Percentiles rank a stretch among this genome's conserved stretches.
Evolutionary conservation across 352 stramenopile species (phyloP).

Genomic region (Globisporangium cylindrosporum): DNA sequence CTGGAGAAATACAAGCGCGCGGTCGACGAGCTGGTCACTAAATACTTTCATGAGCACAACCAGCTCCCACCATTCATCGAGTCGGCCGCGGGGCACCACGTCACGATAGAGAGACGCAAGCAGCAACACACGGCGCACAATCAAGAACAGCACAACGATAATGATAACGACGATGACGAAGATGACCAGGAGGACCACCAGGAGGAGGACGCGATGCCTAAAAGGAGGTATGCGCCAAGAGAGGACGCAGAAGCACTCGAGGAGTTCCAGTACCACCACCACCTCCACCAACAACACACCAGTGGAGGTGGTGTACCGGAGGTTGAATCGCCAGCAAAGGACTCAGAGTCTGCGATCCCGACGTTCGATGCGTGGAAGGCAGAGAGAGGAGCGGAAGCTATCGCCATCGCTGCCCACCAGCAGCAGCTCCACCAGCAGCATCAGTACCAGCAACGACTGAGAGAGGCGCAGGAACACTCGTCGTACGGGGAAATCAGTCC

Average conservation of each 20-base stretch:
- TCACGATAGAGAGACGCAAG: conserved; percentile 6
- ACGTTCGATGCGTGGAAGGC: conserved; percentile 28
- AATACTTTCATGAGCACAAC: conserved; percentile 50
- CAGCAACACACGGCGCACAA: conserved; percentile 16
- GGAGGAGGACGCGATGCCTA: background rate
- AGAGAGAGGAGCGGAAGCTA: background rate
- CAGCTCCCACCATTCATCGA: conserved; percentile 65
- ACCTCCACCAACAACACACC: conserved; percentile 7
- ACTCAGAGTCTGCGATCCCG: conserved; percentile 8
- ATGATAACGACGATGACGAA: conserved; percentile 29
- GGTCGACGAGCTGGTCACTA: conserved; percentile 58
- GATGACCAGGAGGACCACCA: background rate
- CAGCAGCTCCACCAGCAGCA: conserved; percentile 2
- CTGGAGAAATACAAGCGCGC: conserved; percentile 56
- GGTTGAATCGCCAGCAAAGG: conserved; percentile 15
- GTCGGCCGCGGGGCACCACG: conserved; percentile 10
- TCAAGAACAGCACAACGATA: conserved; percentile 27
- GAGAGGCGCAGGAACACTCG: conserved; percentile 3
- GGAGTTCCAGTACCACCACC: conserved; percentile 9
- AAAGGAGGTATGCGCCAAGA: background rate
- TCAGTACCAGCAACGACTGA: background rate
- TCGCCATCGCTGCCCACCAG: background rate
- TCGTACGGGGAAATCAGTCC: conserved; percentile 2
- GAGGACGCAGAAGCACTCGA: conserved; percentile 16
- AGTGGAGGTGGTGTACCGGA: conserved; percentile 13